Base-by-base conservation (phyloP, 176 grass and related monocot species). In the Metroxylon sagu region DNA sequence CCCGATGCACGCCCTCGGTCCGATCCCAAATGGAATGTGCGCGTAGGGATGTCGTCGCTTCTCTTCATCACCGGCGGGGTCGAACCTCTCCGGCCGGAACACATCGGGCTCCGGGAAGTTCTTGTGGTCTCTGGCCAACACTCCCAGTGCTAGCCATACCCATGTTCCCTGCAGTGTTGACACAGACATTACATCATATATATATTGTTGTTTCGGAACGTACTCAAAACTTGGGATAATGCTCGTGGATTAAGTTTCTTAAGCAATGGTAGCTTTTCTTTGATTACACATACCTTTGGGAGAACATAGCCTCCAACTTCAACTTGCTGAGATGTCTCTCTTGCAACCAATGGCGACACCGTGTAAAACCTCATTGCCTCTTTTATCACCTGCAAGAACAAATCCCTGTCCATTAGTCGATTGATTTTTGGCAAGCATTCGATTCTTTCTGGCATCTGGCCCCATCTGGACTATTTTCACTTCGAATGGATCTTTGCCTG, bases 131-230 rank as follows among this genome's bases (percentile, higher is more conserved):
- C 76, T 83, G 1, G 87, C 81, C 61, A 98, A 70, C 14, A 92
- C 93, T 19, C 93, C 93, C 5, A 83, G 76, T 51, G 93, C 93
- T 50, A 98, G 69, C 93, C 93, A 98, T 57, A 98, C 87, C 63
- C 74, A 88, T 4, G 93, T 74, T 0, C 93, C 87, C 84, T 94
- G 62, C 64, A 70, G 35, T 43, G 35, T 43, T 14, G 3, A 43
- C 35, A 14, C 35, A 43, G 8, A 12, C 35, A 43, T 6, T 23
- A 23, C 35, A 12, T 43, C 8, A 43, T 10, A 14, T 14, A 14
- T 14, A 43, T 3, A 43, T 43, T 43, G 35, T 43, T 43, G 35
- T 2, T 43, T 43, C 12, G 10, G 35, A 43, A 43, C 35, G 12
- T 43, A 43, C 35, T 43, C 8, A 14, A 43, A 43, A 43, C 35